Evolutionary conservation across 1,284 basidiomycete species (phyloP).

Genomic region (Trametes pubescens): DNA sequence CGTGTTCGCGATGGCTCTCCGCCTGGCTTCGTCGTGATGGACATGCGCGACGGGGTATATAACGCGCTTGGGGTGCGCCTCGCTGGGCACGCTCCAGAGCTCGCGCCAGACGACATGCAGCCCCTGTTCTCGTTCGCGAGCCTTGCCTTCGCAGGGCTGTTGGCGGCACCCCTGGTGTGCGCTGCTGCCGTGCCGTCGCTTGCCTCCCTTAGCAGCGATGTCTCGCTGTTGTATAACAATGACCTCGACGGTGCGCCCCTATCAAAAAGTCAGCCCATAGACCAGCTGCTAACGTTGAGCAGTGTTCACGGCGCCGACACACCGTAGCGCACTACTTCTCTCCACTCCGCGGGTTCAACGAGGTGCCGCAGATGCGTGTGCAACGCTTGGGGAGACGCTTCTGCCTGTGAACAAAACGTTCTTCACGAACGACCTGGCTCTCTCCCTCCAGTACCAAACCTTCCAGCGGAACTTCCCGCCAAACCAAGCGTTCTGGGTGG

Average conservation of each 20-base stretch:
- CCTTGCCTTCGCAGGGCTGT: conserved; percentile 10
- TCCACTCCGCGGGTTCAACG: conserved; percentile 27
- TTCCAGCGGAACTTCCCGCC: conserved; percentile 33
- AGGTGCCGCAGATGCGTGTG: conserved; percentile 35
- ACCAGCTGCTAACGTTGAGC: not conserved
- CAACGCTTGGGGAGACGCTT: conserved; percentile 37
- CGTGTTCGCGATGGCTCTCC: conserved; percentile 12
- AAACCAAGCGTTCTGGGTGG: conserved; percentile 42
- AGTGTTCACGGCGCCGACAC: conserved; percentile 35
- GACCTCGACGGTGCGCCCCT: conserved; percentile 38
- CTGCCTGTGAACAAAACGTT: conserved; percentile 39
- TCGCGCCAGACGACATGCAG: conserved; percentile 15
- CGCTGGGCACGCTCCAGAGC: conserved; percentile 3
- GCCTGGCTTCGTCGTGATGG: conserved; percentile 6
- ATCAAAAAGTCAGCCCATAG: not conserved
- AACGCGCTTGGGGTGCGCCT: not conserved
- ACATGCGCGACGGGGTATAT: conserved; percentile 14
- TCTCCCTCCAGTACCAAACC: conserved; percentile 39
- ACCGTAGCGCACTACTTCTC: conserved; percentile 39
- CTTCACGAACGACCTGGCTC: conserved; percentile 37
- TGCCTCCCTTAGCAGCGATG: conserved; percentile 29
- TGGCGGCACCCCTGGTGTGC: conserved; percentile 19
- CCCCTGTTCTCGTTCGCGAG: not conserved
- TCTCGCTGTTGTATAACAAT: conserved; percentile 41
- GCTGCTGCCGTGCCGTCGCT: conserved; percentile 26